Conservation (phyloP, 345 rosid genomes). For the Geranium rotundifolium region DNA sequence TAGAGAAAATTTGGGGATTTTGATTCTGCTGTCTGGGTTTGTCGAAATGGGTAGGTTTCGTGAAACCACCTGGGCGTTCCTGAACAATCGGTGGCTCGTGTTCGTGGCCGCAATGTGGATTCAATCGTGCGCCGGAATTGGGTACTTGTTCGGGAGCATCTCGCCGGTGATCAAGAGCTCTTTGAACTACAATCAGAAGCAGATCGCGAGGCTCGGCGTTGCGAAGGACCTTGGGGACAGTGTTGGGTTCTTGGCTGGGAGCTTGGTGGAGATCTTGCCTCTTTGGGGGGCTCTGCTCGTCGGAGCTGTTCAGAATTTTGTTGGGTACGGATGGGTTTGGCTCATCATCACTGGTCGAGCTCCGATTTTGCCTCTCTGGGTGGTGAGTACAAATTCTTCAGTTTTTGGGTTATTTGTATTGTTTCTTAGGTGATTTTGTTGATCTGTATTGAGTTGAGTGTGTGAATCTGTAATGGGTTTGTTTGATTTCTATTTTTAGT, state of each 20-base stretch:
- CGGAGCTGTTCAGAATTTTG: constrained; percentile 78
- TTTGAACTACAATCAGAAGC: constrained; percentile 68
- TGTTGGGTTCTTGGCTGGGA: constrained; percentile 93
- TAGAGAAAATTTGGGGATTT: background rate
- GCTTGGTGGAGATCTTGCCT: constrained; percentile 76
- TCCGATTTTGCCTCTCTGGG: constrained; percentile 84
- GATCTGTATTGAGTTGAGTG: background rate
- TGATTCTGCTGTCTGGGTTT: background rate
- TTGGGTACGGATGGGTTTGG: constrained; percentile 98
- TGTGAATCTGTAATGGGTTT: background rate
- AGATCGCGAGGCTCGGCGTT: constrained; percentile 77
- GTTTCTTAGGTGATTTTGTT: background rate
- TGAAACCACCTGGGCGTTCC: constrained; percentile 39
- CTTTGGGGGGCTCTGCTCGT: constrained; percentile 89
- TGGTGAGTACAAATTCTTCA: constrained; percentile 42
- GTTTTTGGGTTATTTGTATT: background rate
- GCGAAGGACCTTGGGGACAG: constrained; percentile 98
- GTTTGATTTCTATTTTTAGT: background rate
- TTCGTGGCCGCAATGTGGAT: constrained; percentile 99
- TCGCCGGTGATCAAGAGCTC: constrained; percentile 94
- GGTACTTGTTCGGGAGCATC: constrained; percentile 89
- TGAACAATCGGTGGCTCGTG: constrained; percentile 87
- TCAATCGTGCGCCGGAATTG: constrained; percentile 89
- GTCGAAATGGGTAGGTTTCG: constrained; percentile 29
- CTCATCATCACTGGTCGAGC: constrained; percentile 63